A percentile compares a stretch with the other conserved stretches of the same genome.
Evolutionary conservation across 73 alveolate species (phyloP).

Genomic region (Chromera velia): DNA sequence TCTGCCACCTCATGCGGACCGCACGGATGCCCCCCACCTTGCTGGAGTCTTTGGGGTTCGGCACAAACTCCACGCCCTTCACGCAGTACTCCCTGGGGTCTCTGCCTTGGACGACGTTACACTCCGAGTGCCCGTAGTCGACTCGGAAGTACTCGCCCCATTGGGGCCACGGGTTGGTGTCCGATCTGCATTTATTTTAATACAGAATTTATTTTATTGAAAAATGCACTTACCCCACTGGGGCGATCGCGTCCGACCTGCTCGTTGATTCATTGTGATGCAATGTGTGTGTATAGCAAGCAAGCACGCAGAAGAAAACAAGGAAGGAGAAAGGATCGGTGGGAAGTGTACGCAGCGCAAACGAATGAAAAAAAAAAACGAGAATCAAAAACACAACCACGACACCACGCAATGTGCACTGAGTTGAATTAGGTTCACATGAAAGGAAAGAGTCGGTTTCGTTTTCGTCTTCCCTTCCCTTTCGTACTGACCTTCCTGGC

Average conservation of each 20-base stretch:
- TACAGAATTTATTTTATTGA: not conserved
- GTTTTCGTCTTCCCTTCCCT: not conserved
- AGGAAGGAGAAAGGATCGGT: too few relatives aligned
- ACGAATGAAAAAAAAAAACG: too few relatives aligned
- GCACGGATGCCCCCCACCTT: not conserved
- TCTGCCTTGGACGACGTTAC: not conserved
- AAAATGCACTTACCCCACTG: not conserved
- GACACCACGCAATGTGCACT: not conserved
- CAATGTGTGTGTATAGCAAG: not conserved
- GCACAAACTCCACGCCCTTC: not conserved
- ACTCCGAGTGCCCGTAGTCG: constrained; percentile 48
- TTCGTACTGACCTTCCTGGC: not conserved
- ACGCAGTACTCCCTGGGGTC: constrained; percentile 4
- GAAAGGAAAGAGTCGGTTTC: not conserved
- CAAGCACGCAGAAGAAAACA: not conserved
- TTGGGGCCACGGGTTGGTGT: constrained; percentile 36
- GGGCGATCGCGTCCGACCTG: not conserved
- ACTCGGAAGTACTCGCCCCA: constrained; percentile 6
- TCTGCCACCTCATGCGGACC: not conserved
- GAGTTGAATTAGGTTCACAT: not conserved
- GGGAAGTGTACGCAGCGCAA: too few relatives aligned
- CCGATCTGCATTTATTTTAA: constrained; percentile 7
- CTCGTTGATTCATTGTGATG: not conserved
- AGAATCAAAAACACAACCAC: not conserved
- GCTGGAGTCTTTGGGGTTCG: not conserved